phyloP scores from a whole-genome alignment of 352 stramenopile species.

The Phytophthora colocasiae region DNA sequence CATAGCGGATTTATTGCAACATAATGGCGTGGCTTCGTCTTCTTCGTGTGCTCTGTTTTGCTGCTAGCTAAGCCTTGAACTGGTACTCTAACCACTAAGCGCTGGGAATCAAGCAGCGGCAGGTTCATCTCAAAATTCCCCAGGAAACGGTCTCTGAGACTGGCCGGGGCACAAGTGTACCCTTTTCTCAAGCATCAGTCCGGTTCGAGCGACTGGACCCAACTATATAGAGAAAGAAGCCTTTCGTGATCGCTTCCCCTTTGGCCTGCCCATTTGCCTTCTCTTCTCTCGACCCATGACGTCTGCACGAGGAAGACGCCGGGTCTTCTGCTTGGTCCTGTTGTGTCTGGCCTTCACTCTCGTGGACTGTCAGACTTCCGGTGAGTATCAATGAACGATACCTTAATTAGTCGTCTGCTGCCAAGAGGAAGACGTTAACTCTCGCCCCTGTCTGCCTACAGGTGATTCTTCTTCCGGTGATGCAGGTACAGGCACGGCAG shows the following conservation, averaged over 20 bases:
- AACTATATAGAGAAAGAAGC: conserved; percentile 10
- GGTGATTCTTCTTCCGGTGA: conserved; percentile 16
- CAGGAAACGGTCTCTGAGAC: neutral
- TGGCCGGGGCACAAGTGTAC: neutral
- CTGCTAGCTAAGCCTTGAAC: neutral
- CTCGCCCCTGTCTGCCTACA: conserved; percentile 2
- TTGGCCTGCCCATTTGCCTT: conserved; percentile 2
- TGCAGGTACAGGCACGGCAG: neutral
- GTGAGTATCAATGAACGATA: neutral
- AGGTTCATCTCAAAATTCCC: neutral
- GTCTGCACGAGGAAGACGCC: conserved; percentile 5
- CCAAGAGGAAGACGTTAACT: neutral
- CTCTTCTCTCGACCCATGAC: neutral
- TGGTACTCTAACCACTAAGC: neutral
- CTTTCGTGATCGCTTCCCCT: neutral
- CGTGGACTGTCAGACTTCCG: conserved; percentile 10
- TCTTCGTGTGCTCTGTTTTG: neutral
- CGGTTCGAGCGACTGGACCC: conserved; percentile 8
- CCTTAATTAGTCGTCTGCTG: neutral
- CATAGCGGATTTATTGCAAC: conserved; percentile 15
- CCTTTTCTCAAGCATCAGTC: neutral
- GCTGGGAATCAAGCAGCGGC: neutral
- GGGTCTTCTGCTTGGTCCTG: conserved; percentile 6
- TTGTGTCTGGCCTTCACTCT: conserved; percentile 7
- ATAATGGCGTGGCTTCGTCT: neutral